phyloP scores from a whole-genome alignment of 2,329 filamentous ascomycete species.

The Aspergillus tamarii region DNA sequence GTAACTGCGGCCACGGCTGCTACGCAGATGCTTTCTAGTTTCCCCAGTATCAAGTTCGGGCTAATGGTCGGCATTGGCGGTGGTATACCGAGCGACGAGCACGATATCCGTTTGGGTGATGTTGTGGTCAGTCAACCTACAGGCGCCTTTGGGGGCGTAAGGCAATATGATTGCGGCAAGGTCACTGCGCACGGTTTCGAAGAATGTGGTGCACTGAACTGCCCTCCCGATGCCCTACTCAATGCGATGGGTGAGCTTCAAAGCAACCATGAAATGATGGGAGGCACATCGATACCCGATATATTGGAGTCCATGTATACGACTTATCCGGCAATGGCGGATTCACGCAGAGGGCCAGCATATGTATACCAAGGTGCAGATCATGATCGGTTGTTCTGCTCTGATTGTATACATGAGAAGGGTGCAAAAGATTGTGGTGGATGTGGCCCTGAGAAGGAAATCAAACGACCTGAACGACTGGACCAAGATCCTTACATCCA shows the following conservation, averaged over 20 bases:
- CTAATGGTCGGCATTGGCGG: slow-evolving; percentile 12
- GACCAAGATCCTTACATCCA: background rate
- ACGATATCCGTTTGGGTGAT: slow-evolving; percentile 10
- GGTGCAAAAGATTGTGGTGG: background rate
- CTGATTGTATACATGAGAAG: background rate
- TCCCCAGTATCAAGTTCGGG: background rate
- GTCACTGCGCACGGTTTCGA: background rate
- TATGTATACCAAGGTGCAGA: background rate
- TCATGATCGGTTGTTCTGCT: slow-evolving; percentile 1
- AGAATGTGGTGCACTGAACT: background rate
- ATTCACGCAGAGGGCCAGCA: background rate
- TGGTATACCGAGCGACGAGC: background rate
- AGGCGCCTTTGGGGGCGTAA: slow-evolving; percentile 4
- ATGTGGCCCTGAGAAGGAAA: background rate
- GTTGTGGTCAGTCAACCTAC: slow-evolving; percentile 8
- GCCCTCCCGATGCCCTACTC: background rate
- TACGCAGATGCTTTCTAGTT: slow-evolving; percentile 1
- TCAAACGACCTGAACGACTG: background rate
- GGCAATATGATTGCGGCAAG: slow-evolving; percentile 11
- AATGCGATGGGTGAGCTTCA: slow-evolving; percentile 2
- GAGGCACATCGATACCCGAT: background rate
- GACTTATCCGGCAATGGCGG: slow-evolving; percentile 1
- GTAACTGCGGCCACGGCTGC: background rate
- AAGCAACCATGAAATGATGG: slow-evolving; percentile 2
- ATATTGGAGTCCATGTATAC: background rate